Base-by-base conservation (phyloP, 2,329 filamentous ascomycete genomes). In the Nannizzia gypsea region DNA sequence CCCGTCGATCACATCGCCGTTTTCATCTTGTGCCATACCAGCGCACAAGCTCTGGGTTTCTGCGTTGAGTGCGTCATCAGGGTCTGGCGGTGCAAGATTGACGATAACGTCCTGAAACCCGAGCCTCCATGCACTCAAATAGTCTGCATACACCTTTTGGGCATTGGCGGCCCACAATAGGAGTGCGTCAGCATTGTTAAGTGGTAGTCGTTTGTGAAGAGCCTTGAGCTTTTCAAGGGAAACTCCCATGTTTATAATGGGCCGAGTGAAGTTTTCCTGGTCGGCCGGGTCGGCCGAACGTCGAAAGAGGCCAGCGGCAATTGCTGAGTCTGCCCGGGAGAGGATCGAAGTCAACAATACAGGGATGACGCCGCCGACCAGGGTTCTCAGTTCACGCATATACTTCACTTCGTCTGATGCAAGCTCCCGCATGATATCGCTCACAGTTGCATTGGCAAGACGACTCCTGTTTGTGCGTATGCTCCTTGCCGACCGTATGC, bases 81-180 rank as follows among this genome's bases (percentile, higher is more conserved):
- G 86, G 59, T 85, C 77, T 3, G 84, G 82, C 6, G 90, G 88
- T 1, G 90, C 90, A 36, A 97, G 83, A 69, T 96, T 97, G 66
- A 99, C 89, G 56, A 97, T 85, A 20, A 99, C 84, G 70, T 95
- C 91, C 68, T 96, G 88, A 72, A 97, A 99, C 0, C 93, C 93
- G 55, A 97, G 80, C 31, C 90, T 83, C 93, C 93, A 99, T 6
- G 87, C 85, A 68, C 84, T 84, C 34, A 97, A 80, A 70, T 97
- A 99, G 68, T 89, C 86, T 62, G 84, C 80, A 70, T 99, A 99
- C 8, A 92, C 81, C 59, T 85, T 84, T 52, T 88, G 83, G 0
- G 89, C 85, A 20, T 82, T 83, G 60, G 90, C 83, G 1, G 91
- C 87, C 93, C 93, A 99, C 44, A 80, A 80, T 8, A 95, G 78